phyloP scores from a whole-genome alignment of 116 monocot species.

The Posidonia oceanica region DNA sequence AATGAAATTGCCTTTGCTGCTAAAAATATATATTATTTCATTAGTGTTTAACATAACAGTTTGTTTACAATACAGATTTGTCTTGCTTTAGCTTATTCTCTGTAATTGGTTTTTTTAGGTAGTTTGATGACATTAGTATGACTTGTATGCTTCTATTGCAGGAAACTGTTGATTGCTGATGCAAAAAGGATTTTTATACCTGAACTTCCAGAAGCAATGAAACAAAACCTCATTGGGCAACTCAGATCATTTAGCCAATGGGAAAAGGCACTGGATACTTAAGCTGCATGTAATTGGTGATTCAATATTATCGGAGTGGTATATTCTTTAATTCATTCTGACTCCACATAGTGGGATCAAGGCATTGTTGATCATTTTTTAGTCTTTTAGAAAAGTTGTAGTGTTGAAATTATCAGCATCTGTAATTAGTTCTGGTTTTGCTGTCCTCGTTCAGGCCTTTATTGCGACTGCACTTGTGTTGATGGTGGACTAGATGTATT shows the following conservation, averaged over 20 bases:
- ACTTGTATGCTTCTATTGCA: slow-evolving; percentile 5
- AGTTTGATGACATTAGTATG: too few relatives aligned
- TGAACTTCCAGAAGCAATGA: slow-evolving; percentile 12
- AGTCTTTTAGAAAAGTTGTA: not conserved
- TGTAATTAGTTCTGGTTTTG: not conserved
- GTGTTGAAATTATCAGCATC: too few relatives aligned
- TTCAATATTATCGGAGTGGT: too few relatives aligned
- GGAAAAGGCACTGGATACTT: slow-evolving; percentile 6
- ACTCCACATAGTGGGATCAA: not conserved
- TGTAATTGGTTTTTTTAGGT: too few relatives aligned
- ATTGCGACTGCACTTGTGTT: not conserved
- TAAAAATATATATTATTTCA: too few relatives aligned
- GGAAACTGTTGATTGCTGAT: slow-evolving; percentile 9
- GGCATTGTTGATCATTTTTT: not conserved
- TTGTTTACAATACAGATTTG: too few relatives aligned
- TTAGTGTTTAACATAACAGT: too few relatives aligned
- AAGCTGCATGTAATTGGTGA: slow-evolving; percentile 2
- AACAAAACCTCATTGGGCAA: slow-evolving; percentile 6
- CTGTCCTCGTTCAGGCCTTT: not conserved
- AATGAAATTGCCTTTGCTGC: too few relatives aligned
- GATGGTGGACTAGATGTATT: not conserved
- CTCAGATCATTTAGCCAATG: slow-evolving; percentile 12
- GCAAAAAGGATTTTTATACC: slow-evolving; percentile 13
- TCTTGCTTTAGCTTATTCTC: too few relatives aligned
- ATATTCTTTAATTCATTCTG: too few relatives aligned